These are phyloP conservation scores for Aspergillus tubingensis DNA, from an alignment of 2,329 filamentous ascomycete genomes.

Conservation along the genomic window DNA sequence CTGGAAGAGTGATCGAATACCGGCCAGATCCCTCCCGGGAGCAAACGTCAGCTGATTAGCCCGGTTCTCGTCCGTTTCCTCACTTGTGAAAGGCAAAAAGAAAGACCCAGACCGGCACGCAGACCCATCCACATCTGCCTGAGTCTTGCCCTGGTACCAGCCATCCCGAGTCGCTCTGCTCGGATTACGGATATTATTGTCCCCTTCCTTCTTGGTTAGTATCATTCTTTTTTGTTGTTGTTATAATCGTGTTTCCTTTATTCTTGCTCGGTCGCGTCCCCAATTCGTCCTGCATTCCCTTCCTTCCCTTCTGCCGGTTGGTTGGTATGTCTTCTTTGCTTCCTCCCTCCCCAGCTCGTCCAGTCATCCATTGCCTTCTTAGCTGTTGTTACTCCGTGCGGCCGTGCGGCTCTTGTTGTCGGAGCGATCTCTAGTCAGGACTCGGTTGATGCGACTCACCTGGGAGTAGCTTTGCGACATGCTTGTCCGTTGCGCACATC, in stretches of 20 bases:
- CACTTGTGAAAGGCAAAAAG: slow-evolving; percentile 7
- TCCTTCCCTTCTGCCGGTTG: slow-evolving; percentile 12
- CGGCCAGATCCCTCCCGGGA: slow-evolving; percentile 12
- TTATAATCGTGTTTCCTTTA: background rate
- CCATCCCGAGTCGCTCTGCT: slow-evolving; percentile 10
- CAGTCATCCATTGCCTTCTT: background rate
- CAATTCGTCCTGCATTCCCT: slow-evolving; percentile 3
- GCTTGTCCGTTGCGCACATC: slow-evolving; percentile 7
- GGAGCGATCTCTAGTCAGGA: background rate
- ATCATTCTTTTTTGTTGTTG: slow-evolving; percentile 10
- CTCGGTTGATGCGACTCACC: background rate
- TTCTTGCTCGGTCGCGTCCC: slow-evolving; percentile 3
- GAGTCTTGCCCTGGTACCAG: slow-evolving; percentile 20
- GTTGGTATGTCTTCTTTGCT: background rate
- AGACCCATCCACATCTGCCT: slow-evolving; percentile 23
- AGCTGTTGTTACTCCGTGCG: slow-evolving; percentile 6
- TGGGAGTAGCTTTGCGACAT: slow-evolving; percentile 16
- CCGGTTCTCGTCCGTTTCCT: slow-evolving; percentile 23
- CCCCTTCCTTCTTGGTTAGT: slow-evolving; percentile 20
- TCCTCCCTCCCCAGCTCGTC: background rate
- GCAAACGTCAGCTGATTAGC: slow-evolving; percentile 26
- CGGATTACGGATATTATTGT: slow-evolving; percentile 14
- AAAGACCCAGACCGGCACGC: slow-evolving; percentile 25
- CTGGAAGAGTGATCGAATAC: background rate
- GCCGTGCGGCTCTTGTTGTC: slow-evolving; percentile 1